Evolutionary conservation across 768 basidiomycete genomes (phyloP).

Genomic region (Mycena latifolia): DNA sequence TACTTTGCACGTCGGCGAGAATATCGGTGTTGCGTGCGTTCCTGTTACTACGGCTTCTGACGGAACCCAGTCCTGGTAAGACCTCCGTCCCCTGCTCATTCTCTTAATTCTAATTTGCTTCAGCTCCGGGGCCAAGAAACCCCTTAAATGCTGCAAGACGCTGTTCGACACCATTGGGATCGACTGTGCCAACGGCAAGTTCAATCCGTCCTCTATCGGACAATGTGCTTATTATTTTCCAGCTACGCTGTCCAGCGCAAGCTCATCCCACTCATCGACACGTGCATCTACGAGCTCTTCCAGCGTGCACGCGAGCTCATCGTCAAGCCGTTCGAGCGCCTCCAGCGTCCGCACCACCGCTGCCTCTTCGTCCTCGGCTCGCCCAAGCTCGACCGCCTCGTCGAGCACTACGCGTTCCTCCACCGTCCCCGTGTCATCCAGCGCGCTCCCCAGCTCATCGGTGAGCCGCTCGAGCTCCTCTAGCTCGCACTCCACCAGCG

Average conservation of each 20-base stretch:
- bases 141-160: slow-evolving; percentile 5
- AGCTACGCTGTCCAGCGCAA: no score
- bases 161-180: slow-evolving; percentile 1
- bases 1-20: background rate
- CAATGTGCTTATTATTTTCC: background rate
- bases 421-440: no score
- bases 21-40: slow-evolving; percentile 11
- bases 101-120: background rate
- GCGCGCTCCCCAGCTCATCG: no score
- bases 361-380: no score
- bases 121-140: slow-evolving; percentile 16
- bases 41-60: background rate
- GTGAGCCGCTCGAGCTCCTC: no score
- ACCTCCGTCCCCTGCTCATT: background rate
- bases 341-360: no score
- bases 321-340: no score
- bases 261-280: no score
- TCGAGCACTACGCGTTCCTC: no score
- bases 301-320: slow-evolving; percentile 1
- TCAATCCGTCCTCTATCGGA: background rate
- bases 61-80: slow-evolving; percentile 17
- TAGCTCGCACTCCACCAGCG: background rate
- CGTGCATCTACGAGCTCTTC: no score
- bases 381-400: no score
- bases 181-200: background rate